Base-by-base conservation (phyloP, 1,284 basidiomycete genomes). In the Coniophora puteana region DNA sequence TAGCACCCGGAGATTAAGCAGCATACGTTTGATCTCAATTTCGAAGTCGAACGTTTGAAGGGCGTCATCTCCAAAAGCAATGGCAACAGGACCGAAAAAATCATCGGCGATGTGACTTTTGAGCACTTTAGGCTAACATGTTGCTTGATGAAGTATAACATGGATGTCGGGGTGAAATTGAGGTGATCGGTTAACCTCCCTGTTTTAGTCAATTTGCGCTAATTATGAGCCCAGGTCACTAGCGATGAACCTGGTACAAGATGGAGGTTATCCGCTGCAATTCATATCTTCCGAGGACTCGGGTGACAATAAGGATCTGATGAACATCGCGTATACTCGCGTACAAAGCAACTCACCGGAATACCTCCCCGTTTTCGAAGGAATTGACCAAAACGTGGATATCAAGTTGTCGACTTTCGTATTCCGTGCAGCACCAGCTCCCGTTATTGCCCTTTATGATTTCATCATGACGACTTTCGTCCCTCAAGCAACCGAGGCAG, bases 391-490 rank as follows among this genome's bases (percentile, higher is more conserved):
- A 64, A 89, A 70, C 44, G 80, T 99, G 44, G 86, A 94, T 55
- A 80, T 94, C 45, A 83, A 85, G 52, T 73, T 99, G 32, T 96
- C 95, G 4, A 98, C 96, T 0, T 87, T 99, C 65, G 79, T 94
- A 48, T 83, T 99, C 63, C 82, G 85, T 46, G 83, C 91, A 2
- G 89, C 89, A 4, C 93, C 96, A 2, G 92, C 93, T 57, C 94
- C 95, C 14, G 86, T 99, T 34, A 70, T 99, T 29, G 77, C 85
- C 2, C 68, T 99, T 8, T 99, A 98, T 63, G 93, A 99, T 66
- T 98, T 97, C 69, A 84, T 99, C 64, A 96, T 99, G 88, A 89
- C 90, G 5, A 96, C 94, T 0, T 97, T 97, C 62, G 88, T 92
- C 12, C 79, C 87, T 4, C 65, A 46, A 50, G 60, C n/a, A 47